Conservation (phyloP, 352 stramenopile genomes). For the Globisporangium iwayamae region DNA sequence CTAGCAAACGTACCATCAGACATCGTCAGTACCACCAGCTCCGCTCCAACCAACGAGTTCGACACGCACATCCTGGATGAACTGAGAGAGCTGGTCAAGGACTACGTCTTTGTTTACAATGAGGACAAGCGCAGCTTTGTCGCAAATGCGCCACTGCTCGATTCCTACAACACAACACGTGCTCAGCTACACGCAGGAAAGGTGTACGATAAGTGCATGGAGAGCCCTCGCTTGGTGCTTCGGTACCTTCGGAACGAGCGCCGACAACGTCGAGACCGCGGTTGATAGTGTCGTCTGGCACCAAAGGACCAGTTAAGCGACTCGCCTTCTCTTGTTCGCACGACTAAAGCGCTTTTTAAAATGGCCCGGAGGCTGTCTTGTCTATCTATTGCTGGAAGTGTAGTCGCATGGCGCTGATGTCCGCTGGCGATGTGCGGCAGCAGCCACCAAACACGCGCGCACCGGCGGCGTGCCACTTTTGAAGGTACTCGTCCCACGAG, state of each 20-base stretch:
- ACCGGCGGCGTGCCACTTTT: constrained; percentile 67
- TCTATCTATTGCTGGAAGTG: constrained; percentile 35
- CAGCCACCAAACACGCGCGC: constrained; percentile 79
- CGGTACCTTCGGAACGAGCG: constrained; percentile 31
- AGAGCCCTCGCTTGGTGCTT: constrained; percentile 14
- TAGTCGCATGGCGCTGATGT: constrained; percentile 61
- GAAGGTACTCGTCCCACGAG: constrained; percentile 53
- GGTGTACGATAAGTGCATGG: constrained; percentile 10
- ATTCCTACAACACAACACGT: background rate
- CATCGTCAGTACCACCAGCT: background rate
- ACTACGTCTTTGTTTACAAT: constrained; percentile 20
- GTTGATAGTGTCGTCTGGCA: background rate
- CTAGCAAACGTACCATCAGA: background rate
- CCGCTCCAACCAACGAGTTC: background rate
- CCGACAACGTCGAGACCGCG: background rate
- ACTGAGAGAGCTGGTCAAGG: constrained; percentile 25
- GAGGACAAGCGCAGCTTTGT: constrained; percentile 3
- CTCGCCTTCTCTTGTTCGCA: background rate
- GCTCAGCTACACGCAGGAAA: background rate
- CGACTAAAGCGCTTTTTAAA: background rate
- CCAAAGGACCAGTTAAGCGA: constrained; percentile 15
- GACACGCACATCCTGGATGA: constrained; percentile 20
- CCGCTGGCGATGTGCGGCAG: constrained; percentile 71
- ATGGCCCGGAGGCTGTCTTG: background rate
- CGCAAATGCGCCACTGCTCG: background rate